Evolutionary conservation across 805 yeast genomes (phyloP).

Genomic region (Saccharomycopsis babjevae): DNA sequence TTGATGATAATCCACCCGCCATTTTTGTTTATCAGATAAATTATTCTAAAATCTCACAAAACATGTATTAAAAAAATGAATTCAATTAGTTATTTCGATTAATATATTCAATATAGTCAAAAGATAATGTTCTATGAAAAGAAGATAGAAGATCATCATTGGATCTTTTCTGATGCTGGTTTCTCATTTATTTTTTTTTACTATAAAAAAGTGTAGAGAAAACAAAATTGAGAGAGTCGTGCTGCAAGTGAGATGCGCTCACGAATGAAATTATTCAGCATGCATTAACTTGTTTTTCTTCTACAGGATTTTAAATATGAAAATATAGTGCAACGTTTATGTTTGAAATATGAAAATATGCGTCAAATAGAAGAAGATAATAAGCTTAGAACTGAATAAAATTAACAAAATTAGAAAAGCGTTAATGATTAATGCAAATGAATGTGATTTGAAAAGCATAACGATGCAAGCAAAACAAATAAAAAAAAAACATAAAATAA

Average conservation of each 20-base stretch:
- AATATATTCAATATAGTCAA: no score
- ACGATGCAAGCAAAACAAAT: not conserved
- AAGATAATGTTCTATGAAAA: no score
- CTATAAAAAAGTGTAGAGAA: not conserved
- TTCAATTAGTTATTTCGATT: no score
- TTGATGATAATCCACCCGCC: conserved; percentile 14
- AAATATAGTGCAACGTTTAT: not conserved
- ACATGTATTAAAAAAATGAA: no score
- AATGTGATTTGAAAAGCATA: not conserved
- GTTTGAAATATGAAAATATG: not conserved
- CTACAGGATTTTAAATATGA: not conserved
- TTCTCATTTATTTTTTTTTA: not conserved
- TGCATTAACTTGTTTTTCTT: not conserved
- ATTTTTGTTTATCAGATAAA: not conserved
- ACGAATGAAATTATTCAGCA: not conserved
- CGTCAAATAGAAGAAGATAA: not conserved
- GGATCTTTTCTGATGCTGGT: not conserved
- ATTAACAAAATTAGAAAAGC: no score
- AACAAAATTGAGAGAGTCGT: not conserved
- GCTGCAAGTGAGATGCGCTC: not conserved
- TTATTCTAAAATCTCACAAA: no score
- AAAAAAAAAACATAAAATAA: not conserved
- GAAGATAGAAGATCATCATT: no score
- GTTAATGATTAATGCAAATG: no score
- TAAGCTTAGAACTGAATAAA: no score